phyloP scores from a whole-genome alignment of 306 rosid genomes.

The Fragaria iinumae region DNA sequence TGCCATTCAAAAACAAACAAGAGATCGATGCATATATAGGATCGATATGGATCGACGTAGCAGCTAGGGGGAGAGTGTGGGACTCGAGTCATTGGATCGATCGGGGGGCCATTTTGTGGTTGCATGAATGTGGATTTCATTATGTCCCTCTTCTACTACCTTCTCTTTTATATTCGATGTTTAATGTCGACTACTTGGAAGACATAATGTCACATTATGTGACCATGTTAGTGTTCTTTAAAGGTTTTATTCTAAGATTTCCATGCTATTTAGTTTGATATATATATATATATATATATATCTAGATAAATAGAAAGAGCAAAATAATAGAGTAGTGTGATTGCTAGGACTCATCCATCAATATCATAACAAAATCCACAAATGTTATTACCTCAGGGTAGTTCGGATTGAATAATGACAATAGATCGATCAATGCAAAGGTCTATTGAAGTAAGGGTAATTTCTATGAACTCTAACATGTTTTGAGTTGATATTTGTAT shows the following conservation, averaged over 20 bases:
- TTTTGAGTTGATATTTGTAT: too few relatives aligned
- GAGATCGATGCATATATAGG: background rate
- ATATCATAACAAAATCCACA: too few relatives aligned
- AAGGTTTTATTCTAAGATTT: background rate
- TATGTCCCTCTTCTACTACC: background rate
- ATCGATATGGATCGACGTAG: background rate
- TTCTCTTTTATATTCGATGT: background rate
- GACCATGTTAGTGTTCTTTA: background rate
- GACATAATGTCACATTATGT: background rate
- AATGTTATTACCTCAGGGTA: too few relatives aligned
- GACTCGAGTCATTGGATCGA: conserved; percentile 8
- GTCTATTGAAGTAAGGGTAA: too few relatives aligned
- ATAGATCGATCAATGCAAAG: too few relatives aligned
- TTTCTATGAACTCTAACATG: too few relatives aligned
- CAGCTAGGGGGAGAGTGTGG: background rate
- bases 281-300: too few relatives aligned
- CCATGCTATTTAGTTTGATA: background rate
- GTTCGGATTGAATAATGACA: too few relatives aligned
- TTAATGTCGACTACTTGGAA: background rate
- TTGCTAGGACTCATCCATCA: too few relatives aligned
- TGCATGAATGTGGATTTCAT: background rate
- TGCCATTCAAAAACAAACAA: background rate
- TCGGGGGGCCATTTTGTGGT: background rate
- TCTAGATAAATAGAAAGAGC: too few relatives aligned
- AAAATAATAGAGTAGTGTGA: too few relatives aligned